phyloP scores from a whole-genome alignment of 495 filamentous ascomycete species.

The Aspergillus asperescens region DNA sequence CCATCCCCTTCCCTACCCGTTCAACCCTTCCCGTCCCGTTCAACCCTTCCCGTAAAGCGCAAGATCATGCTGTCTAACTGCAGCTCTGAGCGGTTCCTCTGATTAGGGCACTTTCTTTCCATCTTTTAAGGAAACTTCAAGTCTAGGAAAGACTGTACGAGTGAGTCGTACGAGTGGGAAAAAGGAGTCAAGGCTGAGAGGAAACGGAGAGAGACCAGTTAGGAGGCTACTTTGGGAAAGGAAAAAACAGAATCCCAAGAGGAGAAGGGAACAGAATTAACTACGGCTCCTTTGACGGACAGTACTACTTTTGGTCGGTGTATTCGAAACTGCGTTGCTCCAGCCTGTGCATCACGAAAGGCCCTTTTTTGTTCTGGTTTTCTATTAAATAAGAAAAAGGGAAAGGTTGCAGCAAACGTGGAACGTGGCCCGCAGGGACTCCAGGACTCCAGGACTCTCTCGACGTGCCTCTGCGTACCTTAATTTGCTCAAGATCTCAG shows the following conservation, averaged over 20 bases:
- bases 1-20: conserved; percentile 20
- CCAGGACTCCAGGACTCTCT: not conserved
- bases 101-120: conserved; percentile 34
- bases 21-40: conserved; percentile 21
- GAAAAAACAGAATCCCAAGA: conserved; percentile 1
- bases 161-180: conserved; percentile 15
- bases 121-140: conserved; percentile 31
- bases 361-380: conserved; percentile 13
- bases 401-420: conserved; percentile 18
- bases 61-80: conserved; percentile 37
- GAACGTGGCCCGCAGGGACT: conserved; percentile 16
- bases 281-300: conserved; percentile 25
- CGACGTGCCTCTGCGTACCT: no score
- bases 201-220: conserved; percentile 14
- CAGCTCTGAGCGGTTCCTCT: conserved; percentile 35
- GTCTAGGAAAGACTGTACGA: conserved; percentile 17
- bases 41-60: conserved; percentile 42
- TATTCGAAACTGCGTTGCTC: conserved; percentile 23
- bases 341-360: conserved; percentile 17
- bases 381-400: conserved; percentile 10
- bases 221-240: conserved; percentile 10
- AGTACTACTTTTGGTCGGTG: conserved; percentile 20
- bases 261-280: conserved; percentile 2
- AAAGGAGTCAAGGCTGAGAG: conserved; percentile 18
- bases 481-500: not conserved